These are phyloP conservation scores for Suillus sp. DNA, from an alignment of 768 basidiomycete genomes.

Conservation along the genomic window DNA sequence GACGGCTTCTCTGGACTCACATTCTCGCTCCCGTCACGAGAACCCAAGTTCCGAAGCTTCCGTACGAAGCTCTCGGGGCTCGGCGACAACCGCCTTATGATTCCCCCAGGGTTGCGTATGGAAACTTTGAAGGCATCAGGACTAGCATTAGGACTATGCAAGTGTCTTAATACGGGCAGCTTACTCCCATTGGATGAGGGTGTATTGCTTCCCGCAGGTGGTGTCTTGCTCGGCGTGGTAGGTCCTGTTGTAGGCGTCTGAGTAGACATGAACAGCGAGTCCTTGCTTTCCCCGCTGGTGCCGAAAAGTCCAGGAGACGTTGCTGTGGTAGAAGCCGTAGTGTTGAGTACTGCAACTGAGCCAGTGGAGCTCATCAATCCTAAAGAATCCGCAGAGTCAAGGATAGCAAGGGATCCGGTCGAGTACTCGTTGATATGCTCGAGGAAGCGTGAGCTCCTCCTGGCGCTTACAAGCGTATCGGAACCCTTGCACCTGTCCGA, in stretches of 20 bases:
- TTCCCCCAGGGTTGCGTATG: conserved; percentile 13
- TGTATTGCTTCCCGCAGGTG: conserved; percentile 9
- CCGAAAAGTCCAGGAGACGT: conserved; percentile 15
- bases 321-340: conserved; percentile 15
- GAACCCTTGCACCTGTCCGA: conserved; percentile 16
- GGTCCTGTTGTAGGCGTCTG: conserved; percentile 26
- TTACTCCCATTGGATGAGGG: conserved; percentile 26
- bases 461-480: conserved; percentile 1
- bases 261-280: conserved; percentile 25
- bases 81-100: background rate
- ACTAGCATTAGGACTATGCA: conserved; percentile 27
- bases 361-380: conserved; percentile 1
- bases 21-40: conserved; percentile 20
- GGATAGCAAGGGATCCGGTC: conserved; percentile 16
- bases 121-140: conserved; percentile 22
- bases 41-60: conserved; percentile 27
- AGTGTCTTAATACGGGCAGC: conserved; percentile 32
- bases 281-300: conserved; percentile 21
- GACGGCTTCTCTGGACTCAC: conserved; percentile 29
- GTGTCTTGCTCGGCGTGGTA: conserved; percentile 29
- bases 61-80: conserved; percentile 27
- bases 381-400: background rate
- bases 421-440: conserved; percentile 25
- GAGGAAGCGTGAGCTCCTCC: conserved; percentile 23
- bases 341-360: conserved; percentile 16